These are phyloP conservation scores for Aureobasidium sp. DNA, from an alignment of 2,329 filamentous ascomycete genomes.

Conservation along the genomic window DNA sequence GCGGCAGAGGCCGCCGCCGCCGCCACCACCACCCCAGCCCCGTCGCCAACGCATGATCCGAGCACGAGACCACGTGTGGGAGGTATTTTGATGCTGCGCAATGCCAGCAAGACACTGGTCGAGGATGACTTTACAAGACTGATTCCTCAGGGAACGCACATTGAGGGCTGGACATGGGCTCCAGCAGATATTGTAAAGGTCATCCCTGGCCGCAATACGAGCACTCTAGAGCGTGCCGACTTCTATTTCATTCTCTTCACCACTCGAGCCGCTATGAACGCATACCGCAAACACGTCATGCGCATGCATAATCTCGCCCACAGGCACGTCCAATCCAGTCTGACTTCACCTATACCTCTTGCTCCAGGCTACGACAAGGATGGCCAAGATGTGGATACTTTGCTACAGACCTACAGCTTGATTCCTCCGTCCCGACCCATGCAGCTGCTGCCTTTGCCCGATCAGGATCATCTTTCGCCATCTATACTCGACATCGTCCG, in stretches of 20 bases:
- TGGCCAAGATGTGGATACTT: conserved; percentile 40
- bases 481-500: conserved; percentile 30
- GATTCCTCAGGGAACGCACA: conserved; percentile 53
- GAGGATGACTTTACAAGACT: conserved; percentile 67
- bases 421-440: conserved; percentile 31
- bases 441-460: conserved; percentile 26
- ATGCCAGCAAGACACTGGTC: conserved; percentile 52
- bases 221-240: conserved; percentile 56
- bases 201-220: conserved; percentile 57
- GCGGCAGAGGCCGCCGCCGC: neutral
- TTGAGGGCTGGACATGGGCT: conserved; percentile 56
- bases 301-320: conserved; percentile 45
- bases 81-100: conserved; percentile 50
- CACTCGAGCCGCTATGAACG: conserved; percentile 49
- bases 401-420: conserved; percentile 44
- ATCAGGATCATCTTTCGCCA: conserved; percentile 24
- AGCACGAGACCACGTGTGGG: conserved; percentile 17
- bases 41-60: neutral
- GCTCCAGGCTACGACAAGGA: conserved; percentile 38
- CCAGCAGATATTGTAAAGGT: conserved; percentile 50
- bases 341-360: conserved; percentile 38
- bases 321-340: conserved; percentile 35
- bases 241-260: conserved; percentile 66
- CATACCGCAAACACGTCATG: conserved; percentile 52
- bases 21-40: too few relatives aligned